phyloP scores from a whole-genome alignment of 2,329 filamentous ascomycete genomes.

The Xylariales sp. region DNA sequence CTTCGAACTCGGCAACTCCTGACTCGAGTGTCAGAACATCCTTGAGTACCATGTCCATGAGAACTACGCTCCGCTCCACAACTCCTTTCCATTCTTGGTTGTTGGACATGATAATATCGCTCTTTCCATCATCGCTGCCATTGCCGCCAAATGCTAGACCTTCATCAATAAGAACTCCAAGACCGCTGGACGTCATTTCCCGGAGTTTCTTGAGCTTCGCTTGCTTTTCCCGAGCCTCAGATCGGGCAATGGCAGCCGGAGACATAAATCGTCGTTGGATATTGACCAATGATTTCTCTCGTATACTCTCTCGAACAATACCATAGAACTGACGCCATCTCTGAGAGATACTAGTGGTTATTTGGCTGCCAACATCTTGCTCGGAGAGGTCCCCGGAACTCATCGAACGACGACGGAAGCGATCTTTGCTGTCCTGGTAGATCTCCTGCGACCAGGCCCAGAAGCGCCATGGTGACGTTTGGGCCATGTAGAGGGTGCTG shows the following conservation, averaged over 20 bases:
- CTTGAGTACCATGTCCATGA: slow-evolving; percentile 81
- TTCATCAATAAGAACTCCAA: slow-evolving; percentile 85
- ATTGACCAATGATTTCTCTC: slow-evolving; percentile 65
- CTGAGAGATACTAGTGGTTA: slow-evolving; percentile 37
- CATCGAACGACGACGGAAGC: slow-evolving; percentile 27
- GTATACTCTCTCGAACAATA: slow-evolving; percentile 71
- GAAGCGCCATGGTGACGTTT: slow-evolving; percentile 74
- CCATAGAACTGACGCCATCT: slow-evolving; percentile 71
- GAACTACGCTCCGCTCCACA: slow-evolving; percentile 72
- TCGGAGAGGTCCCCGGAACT: slow-evolving; percentile 26
- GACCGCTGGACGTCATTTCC: slow-evolving; percentile 76
- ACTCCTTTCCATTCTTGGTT: slow-evolving; percentile 60
- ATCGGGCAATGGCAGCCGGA: slow-evolving; percentile 69
- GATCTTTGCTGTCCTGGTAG: slow-evolving; percentile 54
- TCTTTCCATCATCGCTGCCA: slow-evolving; percentile 50
- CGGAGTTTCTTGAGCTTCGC: slow-evolving; percentile 65
- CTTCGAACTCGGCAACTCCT: slow-evolving; percentile 59
- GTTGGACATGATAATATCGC: slow-evolving; percentile 38
- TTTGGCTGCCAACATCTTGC: slow-evolving; percentile 22
- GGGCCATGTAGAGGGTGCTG: slow-evolving; percentile 77
- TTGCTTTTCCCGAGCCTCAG: slow-evolving; percentile 72
- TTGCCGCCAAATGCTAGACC: slow-evolving; percentile 65
- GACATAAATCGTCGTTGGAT: slow-evolving; percentile 70
- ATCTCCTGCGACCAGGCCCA: slow-evolving; percentile 69
- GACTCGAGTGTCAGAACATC: slow-evolving; percentile 63